Evolutionary conservation across 257 asterid species (phyloP).

Genomic region (Fraxinus anomala): DNA sequence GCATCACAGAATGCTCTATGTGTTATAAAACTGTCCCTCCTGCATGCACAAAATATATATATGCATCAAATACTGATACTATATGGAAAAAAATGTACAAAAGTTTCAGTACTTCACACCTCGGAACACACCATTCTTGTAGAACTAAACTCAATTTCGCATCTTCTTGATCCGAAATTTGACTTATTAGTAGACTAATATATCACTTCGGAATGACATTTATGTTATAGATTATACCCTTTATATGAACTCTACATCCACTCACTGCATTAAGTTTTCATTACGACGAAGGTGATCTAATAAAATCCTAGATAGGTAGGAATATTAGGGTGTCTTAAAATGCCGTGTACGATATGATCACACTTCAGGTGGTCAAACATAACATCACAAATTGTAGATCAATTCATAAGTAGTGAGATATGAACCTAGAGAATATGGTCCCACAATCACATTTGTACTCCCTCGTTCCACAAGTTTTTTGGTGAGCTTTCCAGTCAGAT

Average conservation of each 20-base stretch:
- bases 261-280: too few species aligned
- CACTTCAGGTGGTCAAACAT: background rate
- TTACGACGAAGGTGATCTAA: too few species aligned
- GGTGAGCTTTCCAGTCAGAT: conserved; percentile 93
- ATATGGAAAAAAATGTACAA: too few species aligned
- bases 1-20: conserved; percentile 96
- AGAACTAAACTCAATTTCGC: background rate
- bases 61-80: background rate
- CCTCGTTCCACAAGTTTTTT: conserved; percentile 85
- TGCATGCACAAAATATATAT: conserved; percentile 28
- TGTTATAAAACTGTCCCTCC: conserved; percentile 97
- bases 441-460: conserved; percentile 91
- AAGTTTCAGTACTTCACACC: background rate
- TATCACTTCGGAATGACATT: background rate
- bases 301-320: background rate
- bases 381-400: background rate
- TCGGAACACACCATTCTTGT: background rate
- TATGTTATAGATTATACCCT: background rate
- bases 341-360: background rate
- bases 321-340: background rate
- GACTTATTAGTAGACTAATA: background rate
- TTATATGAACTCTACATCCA: too few species aligned
- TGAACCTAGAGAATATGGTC: conserved; percentile 84
- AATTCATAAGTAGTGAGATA: background rate
- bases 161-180: background rate